These are phyloP conservation scores for Gaeumannomyces tritici DNA, from an alignment of 2,329 filamentous ascomycete genomes.

Conservation along the genomic window DNA sequence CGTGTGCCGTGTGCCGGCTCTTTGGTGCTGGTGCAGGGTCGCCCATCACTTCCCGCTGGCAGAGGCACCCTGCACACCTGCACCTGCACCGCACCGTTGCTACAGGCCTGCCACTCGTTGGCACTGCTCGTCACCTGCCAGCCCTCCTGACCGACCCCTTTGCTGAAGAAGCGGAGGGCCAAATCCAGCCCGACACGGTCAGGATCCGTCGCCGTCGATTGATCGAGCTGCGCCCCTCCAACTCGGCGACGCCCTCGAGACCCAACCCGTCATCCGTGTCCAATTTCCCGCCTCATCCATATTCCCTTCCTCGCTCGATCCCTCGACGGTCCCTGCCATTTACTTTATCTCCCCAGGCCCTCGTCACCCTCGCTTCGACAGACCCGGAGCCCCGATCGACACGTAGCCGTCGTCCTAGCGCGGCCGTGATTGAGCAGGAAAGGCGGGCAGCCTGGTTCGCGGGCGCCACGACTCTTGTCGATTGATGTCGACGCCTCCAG, in stretches of 20 bases:
- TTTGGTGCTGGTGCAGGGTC: neutral
- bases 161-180: neutral
- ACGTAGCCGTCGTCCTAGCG: neutral
- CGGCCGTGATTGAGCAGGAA: neutral
- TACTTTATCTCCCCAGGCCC: neutral
- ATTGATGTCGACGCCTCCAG: constrained; percentile 2
- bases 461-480: neutral
- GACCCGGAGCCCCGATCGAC: neutral
- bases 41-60: neutral
- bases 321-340: neutral
- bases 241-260: constrained; percentile 1
- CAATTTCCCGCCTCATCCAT: neutral
- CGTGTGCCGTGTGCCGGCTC: neutral
- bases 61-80: neutral
- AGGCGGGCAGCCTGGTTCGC: neutral
- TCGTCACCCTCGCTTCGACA: neutral
- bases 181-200: constrained; percentile 1
- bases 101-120: constrained; percentile 1
- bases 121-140: constrained; percentile 4
- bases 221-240: neutral
- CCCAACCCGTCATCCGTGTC: neutral
- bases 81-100: neutral
- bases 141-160: neutral
- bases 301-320: neutral
- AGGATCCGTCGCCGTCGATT: neutral